Base-by-base conservation (phyloP, 2,329 filamentous ascomycete genomes). In the Talaromyces atroroseus region DNA sequence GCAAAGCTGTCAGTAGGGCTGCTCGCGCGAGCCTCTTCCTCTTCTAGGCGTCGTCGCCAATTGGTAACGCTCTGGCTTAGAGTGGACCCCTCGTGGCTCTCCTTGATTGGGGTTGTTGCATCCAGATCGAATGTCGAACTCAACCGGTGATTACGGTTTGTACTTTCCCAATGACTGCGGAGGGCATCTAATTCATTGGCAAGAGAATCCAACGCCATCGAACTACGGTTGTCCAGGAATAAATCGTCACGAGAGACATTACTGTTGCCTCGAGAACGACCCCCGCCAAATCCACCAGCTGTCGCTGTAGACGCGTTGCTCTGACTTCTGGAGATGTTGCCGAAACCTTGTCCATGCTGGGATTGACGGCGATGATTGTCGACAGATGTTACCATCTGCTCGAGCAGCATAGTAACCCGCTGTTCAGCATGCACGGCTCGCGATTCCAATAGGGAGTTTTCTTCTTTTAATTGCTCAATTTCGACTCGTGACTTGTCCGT, bases 101-200 rank as follows among this genome's bases (percentile, higher is more conserved):
- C 76, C 63, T 74, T 76, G 14, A 76, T 77, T 16, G 76, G 76
- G 1, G 76, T 78, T 47, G 76, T 78, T 49, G 74, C 77, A 56
- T 96, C 92, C 64, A 95, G 92, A 68, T 96, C 92, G 65, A 95
- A 95, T 52, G 88, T 85, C 66, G 87, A 92, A 72, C 90, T 95
- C 46, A 96, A 77, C 23, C 94, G 87, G 72, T 97, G 96, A 66
- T 90, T 95, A 73, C 95, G 94, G 76, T 92, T 96, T 12, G 91
- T 96, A 40, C 87, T 90, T 75, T 97, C 91, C 94, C 94, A 99
- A 66, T 96, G 92, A 52, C 80, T 89, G 52, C 92, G 85, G 49
- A 99, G 80, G 12, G 89, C 88, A 70, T 99, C 94, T 7, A 99
- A 84, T 75, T 99, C 94, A 61, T 84, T 90, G 11, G 94, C 92